Evolutionary conservation across 768 basidiomycete species (phyloP).

Genomic region (Amanita inopinata): DNA sequence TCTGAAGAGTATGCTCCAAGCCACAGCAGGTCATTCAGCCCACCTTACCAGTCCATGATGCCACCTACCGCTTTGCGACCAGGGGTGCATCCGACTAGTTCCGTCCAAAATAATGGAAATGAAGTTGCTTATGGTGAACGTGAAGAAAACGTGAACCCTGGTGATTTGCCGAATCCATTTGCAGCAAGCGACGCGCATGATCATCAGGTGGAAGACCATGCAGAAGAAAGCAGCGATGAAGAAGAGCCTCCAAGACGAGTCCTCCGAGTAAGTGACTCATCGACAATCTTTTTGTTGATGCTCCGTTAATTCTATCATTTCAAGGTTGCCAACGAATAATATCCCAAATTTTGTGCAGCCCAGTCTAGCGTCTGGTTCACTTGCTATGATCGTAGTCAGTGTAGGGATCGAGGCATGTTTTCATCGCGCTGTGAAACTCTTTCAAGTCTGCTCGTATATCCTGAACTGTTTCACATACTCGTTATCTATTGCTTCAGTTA

Average conservation of each 20-base stretch:
- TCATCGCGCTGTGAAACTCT: no score
- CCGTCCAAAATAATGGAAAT: not conserved
- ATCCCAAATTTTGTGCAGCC: not conserved
- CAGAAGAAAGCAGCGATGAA: constrained; percentile 5
- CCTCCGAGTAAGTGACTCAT: constrained; percentile 6
- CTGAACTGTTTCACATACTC: no score
- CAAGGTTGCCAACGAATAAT: constrained; percentile 8
- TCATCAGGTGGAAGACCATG: constrained; percentile 3
- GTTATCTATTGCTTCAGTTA: constrained; percentile 9
- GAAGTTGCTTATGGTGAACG: constrained; percentile 3
- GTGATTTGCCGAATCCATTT: constrained; percentile 11
- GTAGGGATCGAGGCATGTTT: no score
- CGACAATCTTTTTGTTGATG: not conserved
- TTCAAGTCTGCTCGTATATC: no score
- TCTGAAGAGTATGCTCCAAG: constrained; percentile 7
- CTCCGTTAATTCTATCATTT: not conserved
- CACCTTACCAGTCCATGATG: not conserved
- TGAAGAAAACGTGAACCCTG: not conserved
- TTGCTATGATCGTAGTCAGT: not conserved
- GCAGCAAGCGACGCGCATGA: constrained; percentile 2
- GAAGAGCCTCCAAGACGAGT: constrained; percentile 5
- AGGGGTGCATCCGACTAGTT: not conserved
- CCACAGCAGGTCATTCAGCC: not conserved
- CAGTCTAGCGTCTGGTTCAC: no score
- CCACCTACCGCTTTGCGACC: not conserved